phyloP scores from a whole-genome alignment of 208 protist species.

The Acanthamoeba healyi region DNA sequence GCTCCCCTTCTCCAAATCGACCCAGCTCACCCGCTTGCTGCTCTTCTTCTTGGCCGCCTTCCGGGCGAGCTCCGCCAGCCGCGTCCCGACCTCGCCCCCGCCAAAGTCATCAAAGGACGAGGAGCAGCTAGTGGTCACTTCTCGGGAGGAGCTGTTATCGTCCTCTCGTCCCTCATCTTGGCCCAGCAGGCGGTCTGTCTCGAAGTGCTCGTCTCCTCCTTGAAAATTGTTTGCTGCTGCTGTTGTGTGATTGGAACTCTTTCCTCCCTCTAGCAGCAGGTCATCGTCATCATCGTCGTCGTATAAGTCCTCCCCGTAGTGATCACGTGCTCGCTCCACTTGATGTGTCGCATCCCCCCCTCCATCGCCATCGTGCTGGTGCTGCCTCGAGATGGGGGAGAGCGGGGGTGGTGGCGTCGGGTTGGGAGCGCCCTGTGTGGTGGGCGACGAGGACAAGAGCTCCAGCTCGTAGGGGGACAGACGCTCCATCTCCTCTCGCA shows the following conservation, averaged over 20 bases:
- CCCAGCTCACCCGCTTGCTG: constrained; percentile 57
- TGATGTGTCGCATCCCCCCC: background rate
- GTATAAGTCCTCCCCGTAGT: background rate
- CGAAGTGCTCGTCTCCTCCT: background rate
- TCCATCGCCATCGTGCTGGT: background rate
- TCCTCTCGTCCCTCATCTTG: background rate
- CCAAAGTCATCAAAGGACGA: background rate
- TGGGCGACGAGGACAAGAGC: background rate
- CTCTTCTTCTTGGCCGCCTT: constrained; percentile 27
- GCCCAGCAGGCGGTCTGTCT: background rate
- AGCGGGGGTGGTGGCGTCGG: background rate
- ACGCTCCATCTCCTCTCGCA: background rate
- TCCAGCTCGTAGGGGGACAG: background rate
- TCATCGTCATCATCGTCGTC: background rate
- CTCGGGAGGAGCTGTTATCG: background rate
- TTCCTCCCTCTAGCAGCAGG: background rate
- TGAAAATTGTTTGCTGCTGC: background rate
- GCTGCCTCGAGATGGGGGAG: background rate
- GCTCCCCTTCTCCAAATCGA: constrained; percentile 46
- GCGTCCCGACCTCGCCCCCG: background rate
- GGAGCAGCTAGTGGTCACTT: background rate
- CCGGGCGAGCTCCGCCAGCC: background rate
- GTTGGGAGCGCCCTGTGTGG: background rate
- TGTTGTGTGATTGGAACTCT: background rate
- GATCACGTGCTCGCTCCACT: too few species aligned